Evolutionary conservation across 2,329 filamentous ascomycete species (phyloP).

Genomic region (Mariannaea elegans): DNA sequence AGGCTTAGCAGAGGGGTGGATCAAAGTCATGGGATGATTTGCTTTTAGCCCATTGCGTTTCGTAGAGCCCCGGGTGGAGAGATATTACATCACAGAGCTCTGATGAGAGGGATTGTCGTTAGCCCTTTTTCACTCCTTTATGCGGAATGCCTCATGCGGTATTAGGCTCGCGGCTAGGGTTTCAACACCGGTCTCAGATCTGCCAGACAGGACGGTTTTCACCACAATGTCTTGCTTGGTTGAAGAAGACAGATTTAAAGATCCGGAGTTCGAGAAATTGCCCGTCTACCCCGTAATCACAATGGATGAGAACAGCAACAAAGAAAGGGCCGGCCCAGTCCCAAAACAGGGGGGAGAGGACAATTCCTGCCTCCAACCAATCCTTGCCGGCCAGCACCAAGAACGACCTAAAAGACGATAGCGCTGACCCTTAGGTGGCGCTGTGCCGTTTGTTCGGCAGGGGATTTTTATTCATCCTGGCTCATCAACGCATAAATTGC

Average conservation of each 20-base stretch:
- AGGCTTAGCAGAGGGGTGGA: constrained; percentile 18
- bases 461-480: too few species aligned
- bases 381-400: background rate
- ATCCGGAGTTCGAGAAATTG: too few species aligned
- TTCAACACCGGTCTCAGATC: background rate
- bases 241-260: too few species aligned
- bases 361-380: constrained; percentile 1
- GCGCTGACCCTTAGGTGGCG: background rate
- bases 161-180: background rate
- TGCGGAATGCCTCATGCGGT: background rate
- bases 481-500: too few species aligned
- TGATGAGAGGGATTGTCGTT: background rate
- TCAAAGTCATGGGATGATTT: constrained; percentile 6
- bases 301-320: background rate
- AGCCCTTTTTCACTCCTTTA: too few species aligned
- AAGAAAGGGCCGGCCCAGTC: background rate
- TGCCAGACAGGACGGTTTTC: background rate
- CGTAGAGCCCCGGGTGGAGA: constrained; percentile 8
- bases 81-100: background rate
- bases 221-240: background rate
- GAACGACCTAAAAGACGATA: background rate
- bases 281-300: too few species aligned
- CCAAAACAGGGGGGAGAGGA: constrained; percentile 5
- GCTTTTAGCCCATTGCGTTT: constrained; percentile 20
- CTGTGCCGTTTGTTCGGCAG: constrained; percentile 5